phyloP scores from a whole-genome alignment of 1,284 basidiomycete genomes.

The Meripilus lineatus region DNA sequence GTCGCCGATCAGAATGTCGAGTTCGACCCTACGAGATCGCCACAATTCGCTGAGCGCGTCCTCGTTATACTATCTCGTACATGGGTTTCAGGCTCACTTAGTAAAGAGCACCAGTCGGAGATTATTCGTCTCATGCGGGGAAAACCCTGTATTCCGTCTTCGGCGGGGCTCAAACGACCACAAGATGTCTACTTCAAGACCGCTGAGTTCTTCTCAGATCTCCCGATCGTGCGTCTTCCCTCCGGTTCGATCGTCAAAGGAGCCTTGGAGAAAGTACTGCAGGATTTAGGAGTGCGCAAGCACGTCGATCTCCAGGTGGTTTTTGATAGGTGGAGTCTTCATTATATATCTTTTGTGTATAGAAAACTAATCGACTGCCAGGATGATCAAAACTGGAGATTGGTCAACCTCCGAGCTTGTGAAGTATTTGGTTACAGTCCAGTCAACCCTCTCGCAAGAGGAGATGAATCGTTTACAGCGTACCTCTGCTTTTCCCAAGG shows the following conservation, averaged over 20 bases:
- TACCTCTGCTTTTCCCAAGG: constrained; percentile 80
- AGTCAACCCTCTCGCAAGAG: constrained; percentile 58
- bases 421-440: constrained; percentile 87
- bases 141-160: constrained; percentile 82
- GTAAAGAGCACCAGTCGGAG: constrained; percentile 52
- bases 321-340: constrained; percentile 62
- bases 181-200: constrained; percentile 84
- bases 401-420: constrained; percentile 79
- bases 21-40: constrained; percentile 65
- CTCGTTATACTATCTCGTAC: constrained; percentile 67
- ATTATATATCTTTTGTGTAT: background rate
- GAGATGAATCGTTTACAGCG: constrained; percentile 74
- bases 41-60: constrained; percentile 82
- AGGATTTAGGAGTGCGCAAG: constrained; percentile 80
- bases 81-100: constrained; percentile 76
- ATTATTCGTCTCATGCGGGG: constrained; percentile 55
- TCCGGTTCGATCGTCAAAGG: constrained; percentile 68
- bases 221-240: constrained; percentile 78
- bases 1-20: constrained; percentile 41
- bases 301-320: constrained; percentile 90
- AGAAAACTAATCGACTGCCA: constrained; percentile 24
- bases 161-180: constrained; percentile 71
- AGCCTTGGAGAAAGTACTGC: constrained; percentile 72
- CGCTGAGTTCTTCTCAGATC: constrained; percentile 85
- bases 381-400: constrained; percentile 82